Percentiles rank a stretch among this genome's conserved stretches.
Conservation (phyloP, 108 stramenopile genomes). For the Fistulifera pelliculosa region DNA sequence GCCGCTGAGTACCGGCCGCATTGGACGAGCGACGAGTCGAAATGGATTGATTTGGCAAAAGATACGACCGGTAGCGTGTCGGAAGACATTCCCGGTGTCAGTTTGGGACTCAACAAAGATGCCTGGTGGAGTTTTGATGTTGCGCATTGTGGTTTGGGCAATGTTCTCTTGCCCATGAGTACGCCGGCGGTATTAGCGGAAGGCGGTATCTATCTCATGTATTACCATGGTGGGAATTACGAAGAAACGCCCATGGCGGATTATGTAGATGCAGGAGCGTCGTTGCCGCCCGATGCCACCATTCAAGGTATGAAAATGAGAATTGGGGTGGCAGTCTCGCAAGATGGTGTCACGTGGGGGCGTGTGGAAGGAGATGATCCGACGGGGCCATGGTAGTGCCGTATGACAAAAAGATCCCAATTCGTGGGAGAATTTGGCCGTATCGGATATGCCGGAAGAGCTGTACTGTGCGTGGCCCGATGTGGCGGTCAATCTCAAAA, state of each 20-base stretch:
- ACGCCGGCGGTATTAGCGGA: constrained; percentile 73
- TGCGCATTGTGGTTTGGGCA: constrained; percentile 81
- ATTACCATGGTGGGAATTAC: constrained; percentile 81
- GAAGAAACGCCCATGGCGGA: constrained; percentile 59
- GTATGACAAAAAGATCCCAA: constrained; percentile 46
- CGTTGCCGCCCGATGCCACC: constrained; percentile 38
- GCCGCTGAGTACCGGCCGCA: constrained; percentile 67
- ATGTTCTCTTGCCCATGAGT: constrained; percentile 77
- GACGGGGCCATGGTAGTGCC: constrained; percentile 67
- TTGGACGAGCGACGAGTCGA: constrained; percentile 58
- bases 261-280: no score
- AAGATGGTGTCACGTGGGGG: constrained; percentile 87
- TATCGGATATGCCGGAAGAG: constrained; percentile 45
- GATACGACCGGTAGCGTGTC: constrained; percentile 40
- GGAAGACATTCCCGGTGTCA: constrained; percentile 52
- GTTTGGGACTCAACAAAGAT: constrained; percentile 78
- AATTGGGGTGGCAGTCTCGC: constrained; percentile 84
- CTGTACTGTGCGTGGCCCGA: constrained; percentile 91
- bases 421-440: constrained; percentile 16
- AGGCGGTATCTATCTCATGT: constrained; percentile 87
- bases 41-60: constrained; percentile 73
- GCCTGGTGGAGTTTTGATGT: constrained; percentile 93
- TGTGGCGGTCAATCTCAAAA: constrained; percentile 46
- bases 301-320: constrained; percentile 85
- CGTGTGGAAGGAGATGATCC: constrained; percentile 81